Evolutionary conservation across 2,329 filamentous ascomycete species (phyloP).

Genomic region (Pyrenophora tritici-repentis): DNA sequence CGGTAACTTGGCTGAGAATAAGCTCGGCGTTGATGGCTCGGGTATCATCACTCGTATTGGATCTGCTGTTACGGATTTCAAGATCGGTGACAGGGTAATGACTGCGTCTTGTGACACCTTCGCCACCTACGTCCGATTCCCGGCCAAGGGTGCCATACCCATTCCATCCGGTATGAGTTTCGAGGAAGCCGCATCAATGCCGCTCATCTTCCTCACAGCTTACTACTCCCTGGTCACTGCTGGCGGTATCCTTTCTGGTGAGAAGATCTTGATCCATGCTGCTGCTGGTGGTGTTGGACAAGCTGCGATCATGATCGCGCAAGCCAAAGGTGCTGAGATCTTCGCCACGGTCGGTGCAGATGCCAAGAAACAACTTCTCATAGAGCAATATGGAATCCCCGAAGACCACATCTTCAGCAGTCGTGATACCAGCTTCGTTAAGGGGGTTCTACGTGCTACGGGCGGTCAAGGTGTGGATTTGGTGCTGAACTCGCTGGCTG

Average conservation of each 20-base stretch:
- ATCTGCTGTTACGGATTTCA: conserved; percentile 2
- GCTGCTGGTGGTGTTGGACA: conserved; percentile 34
- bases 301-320: conserved; percentile 27
- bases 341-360: conserved; percentile 25
- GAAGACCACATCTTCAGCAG: conserved; percentile 36
- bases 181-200: conserved; percentile 10
- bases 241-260: conserved; percentile 19
- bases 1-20: conserved; percentile 9
- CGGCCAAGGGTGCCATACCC: conserved; percentile 9
- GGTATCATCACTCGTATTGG: conserved; percentile 6
- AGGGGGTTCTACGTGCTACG: conserved; percentile 19
- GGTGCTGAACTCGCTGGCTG: conserved; percentile 38
- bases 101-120: conserved; percentile 10
- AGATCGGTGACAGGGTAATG: conserved; percentile 5
- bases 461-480: conserved; percentile 40
- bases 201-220: conserved; percentile 10
- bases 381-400: conserved; percentile 18
- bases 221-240: conserved; percentile 6
- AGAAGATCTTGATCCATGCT: conserved; percentile 37
- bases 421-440: conserved; percentile 14
- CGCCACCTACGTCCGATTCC: conserved; percentile 10
- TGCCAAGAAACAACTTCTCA: conserved; percentile 17
- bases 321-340: conserved; percentile 18
- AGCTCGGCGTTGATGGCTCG: conserved; percentile 2
- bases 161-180: conserved; percentile 6